Percentiles rank a stretch among this genome's conserved stretches.
Evolutionary conservation across 306 rosid genomes (phyloP).

Genomic region (Ziziphus jujuba): DNA sequence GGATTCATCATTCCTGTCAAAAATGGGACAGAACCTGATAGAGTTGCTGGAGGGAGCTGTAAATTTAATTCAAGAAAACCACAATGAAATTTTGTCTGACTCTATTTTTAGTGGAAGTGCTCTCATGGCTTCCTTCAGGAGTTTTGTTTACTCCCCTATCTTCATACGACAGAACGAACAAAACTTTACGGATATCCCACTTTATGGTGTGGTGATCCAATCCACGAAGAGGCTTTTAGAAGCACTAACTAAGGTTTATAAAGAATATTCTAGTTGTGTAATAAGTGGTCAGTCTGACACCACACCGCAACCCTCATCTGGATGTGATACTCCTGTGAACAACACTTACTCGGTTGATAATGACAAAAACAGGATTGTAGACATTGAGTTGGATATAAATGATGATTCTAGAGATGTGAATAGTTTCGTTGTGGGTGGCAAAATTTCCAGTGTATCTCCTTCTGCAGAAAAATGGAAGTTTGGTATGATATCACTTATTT

Average conservation of each 20-base stretch:
- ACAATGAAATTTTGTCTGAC: slow-evolving; percentile 45
- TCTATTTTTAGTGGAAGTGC: slow-evolving; percentile 44
- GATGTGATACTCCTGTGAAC: slow-evolving; percentile 33
- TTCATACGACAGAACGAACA: slow-evolving; percentile 44
- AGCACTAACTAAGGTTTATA: slow-evolving; percentile 59
- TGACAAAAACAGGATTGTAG: slow-evolving; percentile 66
- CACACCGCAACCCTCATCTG: slow-evolving; percentile 38
- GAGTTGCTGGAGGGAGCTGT: slow-evolving; percentile 55
- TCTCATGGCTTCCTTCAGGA: slow-evolving; percentile 48
- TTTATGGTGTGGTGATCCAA: slow-evolving; percentile 47
- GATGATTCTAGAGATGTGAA: slow-evolving; percentile 67
- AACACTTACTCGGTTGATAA: slow-evolving; percentile 36
- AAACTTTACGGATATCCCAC: slow-evolving; percentile 38
- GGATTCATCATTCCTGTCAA: slow-evolving; percentile 48
- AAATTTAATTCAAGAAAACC: slow-evolving; percentile 48
- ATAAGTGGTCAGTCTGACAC: slow-evolving; percentile 43
- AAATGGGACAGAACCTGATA: slow-evolving; percentile 54
- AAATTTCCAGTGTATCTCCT: slow-evolving; percentile 33
- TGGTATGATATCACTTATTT: slow-evolving; percentile 60
- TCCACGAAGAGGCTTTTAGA: slow-evolving; percentile 63
- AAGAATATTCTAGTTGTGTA: slow-evolving; percentile 51
- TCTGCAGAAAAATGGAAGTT: slow-evolving; percentile 66
- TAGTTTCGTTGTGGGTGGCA: slow-evolving; percentile 40
- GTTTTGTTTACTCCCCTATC: slow-evolving; percentile 68
- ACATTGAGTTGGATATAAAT: slow-evolving; percentile 75